Evolutionary conservation across 2,329 filamentous ascomycete genomes (phyloP).

Genomic region (Dactylellina sp.): DNA sequence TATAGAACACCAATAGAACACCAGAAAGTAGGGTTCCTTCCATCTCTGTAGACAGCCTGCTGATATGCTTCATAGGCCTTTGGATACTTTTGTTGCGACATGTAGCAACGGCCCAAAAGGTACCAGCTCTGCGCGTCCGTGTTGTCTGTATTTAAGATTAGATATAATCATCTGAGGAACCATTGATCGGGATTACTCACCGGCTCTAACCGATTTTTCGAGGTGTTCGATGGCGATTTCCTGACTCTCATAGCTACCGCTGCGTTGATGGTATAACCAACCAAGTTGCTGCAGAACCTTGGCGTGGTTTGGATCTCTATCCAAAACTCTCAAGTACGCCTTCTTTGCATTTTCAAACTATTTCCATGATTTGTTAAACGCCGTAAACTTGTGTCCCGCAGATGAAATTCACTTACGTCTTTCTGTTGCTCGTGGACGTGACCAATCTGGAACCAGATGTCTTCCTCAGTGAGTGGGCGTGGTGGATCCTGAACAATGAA

Average conservation of each 20-base stretch:
- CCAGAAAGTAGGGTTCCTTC: slow-evolving; percentile 98
- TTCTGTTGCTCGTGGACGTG: slow-evolving; percentile 99
- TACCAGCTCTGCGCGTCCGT: slow-evolving; percentile 99
- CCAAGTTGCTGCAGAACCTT: slow-evolving; percentile 98
- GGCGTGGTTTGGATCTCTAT: slow-evolving; percentile 93
- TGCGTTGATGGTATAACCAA: slow-evolving; percentile 97
- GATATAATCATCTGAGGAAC: slow-evolving; percentile 19
- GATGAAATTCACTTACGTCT: slow-evolving; percentile 75
- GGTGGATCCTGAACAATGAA: slow-evolving; percentile 96
- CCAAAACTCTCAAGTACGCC: slow-evolving; percentile 91
- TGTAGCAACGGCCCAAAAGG: slow-evolving; percentile 95
- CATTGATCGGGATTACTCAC: slow-evolving; percentile 68
- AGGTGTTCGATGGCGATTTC: slow-evolving; percentile 97
- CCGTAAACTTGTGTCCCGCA: neutral
- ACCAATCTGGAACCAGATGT: slow-evolving; percentile 99
- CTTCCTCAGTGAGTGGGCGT: slow-evolving; percentile 91
- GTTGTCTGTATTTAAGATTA: slow-evolving; percentile 74
- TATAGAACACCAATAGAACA: slow-evolving; percentile 99
- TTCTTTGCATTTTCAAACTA: slow-evolving; percentile 93
- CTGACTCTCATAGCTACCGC: slow-evolving; percentile 88
- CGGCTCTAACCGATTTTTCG: slow-evolving; percentile 93
- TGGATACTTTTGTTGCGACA: slow-evolving; percentile 98
- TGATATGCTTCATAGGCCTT: slow-evolving; percentile 99
- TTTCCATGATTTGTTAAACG: neutral
- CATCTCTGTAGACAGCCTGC: slow-evolving; percentile 97